Percentiles rank a stretch among this genome's conserved stretches.
Evolutionary conservation across 2,329 filamentous ascomycete species (phyloP).

Genomic region (Aspergillus sp.): DNA sequence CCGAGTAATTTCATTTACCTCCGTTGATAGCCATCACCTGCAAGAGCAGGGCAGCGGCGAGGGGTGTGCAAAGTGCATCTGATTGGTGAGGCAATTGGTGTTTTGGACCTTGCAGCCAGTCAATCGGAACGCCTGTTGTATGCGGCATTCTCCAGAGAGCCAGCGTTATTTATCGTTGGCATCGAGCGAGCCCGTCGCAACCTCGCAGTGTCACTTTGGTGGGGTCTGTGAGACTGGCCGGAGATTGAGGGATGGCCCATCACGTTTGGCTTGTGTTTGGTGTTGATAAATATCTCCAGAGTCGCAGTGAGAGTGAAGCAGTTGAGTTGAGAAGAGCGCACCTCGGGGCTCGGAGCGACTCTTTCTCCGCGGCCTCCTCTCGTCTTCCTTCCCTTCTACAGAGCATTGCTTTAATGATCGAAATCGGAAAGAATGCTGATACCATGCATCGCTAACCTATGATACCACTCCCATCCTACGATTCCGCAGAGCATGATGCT

Average conservation of each 20-base stretch:
- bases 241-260: no score
- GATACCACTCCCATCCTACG: background rate
- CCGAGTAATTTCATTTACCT: background rate
- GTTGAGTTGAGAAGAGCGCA: no score
- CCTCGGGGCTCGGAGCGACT: no score
- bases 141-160: background rate
- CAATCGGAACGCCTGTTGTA: background rate
- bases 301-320: no score
- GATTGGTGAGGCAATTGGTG: background rate
- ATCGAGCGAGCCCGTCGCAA: background rate
- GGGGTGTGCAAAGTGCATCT: background rate
- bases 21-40: background rate
- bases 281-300: no score
- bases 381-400: no score
- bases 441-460: no score
- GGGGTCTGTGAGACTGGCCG: no score
- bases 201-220: no score
- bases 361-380: no score
- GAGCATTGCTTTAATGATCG: no score
- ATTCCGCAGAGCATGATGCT: background rate
- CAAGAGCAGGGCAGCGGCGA: background rate
- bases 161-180: background rate
- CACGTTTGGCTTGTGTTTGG: no score
- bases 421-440: background rate
- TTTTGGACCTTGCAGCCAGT: background rate